phyloP scores from a whole-genome alignment of 805 yeast genomes.

The Spencermartinsiella europaea region DNA sequence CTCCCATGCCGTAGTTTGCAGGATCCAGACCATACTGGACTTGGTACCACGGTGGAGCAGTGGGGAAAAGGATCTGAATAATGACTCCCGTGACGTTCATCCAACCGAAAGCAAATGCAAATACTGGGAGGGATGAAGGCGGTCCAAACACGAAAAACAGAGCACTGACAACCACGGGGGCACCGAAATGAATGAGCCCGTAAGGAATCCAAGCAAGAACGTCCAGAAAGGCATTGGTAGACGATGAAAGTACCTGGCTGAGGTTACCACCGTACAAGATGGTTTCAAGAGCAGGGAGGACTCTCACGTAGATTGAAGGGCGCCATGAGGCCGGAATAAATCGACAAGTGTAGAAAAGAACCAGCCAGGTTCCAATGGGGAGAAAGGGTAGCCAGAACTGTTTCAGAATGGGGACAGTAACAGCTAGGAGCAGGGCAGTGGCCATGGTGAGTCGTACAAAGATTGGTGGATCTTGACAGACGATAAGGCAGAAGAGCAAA shows the following conservation, averaged over 20 bases:
- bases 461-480: conserved; percentile 31
- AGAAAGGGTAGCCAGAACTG: conserved; percentile 81
- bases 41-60: conserved; percentile 98
- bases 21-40: conserved; percentile 78
- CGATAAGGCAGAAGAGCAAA: conserved; percentile 43
- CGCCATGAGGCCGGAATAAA: conserved; percentile 69
- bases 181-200: conserved; percentile 84
- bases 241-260: conserved; percentile 73
- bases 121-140: conserved; percentile 76
- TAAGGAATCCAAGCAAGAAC: conserved; percentile 94
- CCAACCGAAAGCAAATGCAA: conserved; percentile 91
- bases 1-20: conserved; percentile 86
- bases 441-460: conserved; percentile 34
- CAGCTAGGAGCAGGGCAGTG: conserved; percentile 38
- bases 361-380: conserved; percentile 83
- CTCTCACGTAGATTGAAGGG: conserved; percentile 85
- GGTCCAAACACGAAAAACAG: conserved; percentile 84
- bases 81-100: conserved; percentile 85
- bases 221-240: conserved; percentile 61
- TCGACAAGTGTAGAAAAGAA: conserved; percentile 71
- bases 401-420: conserved; percentile 68
- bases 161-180: conserved; percentile 81
- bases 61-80: conserved; percentile 78
- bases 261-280: conserved; percentile 88
- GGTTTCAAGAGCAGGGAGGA: conserved; percentile 87